These are phyloP conservation scores for Ophiostoma perfectum DNA, from an alignment of 2,329 filamentous ascomycete species.

Conservation along the genomic window DNA sequence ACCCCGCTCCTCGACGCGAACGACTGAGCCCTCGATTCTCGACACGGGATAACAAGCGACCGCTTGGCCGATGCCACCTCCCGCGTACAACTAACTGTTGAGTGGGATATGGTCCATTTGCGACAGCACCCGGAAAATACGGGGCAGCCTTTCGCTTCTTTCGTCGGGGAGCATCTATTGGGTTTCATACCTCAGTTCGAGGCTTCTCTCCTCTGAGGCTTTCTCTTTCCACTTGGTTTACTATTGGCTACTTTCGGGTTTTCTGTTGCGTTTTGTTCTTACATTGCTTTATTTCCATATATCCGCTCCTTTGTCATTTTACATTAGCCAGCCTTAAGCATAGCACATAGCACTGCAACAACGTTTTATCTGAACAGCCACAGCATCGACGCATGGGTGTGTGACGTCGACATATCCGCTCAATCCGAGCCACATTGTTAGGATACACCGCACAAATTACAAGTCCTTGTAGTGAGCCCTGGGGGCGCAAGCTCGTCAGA, in stretches of 20 bases:
- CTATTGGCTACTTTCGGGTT: not conserved
- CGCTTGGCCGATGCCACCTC: not conserved
- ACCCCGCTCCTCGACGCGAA: not conserved
- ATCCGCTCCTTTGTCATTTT: constrained; percentile 2
- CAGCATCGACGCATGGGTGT: too few relatives aligned
- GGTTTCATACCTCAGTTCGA: not conserved
- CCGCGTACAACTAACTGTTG: not conserved
- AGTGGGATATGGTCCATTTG: too few relatives aligned
- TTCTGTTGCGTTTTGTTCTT: not conserved
- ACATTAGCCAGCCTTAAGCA: constrained; percentile 4
- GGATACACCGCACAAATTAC: too few relatives aligned
- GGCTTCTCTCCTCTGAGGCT: not conserved
- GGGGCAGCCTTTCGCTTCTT: too few relatives aligned
- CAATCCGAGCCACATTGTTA: too few relatives aligned
- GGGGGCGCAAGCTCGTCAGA: too few relatives aligned
- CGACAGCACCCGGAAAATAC: too few relatives aligned
- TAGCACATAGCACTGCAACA: constrained; percentile 11
- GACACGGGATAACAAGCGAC: not conserved
- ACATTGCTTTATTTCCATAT: not conserved
- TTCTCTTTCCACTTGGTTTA: not conserved
- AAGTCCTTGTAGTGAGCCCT: too few relatives aligned
- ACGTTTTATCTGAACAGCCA: not conserved
- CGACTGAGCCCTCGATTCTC: not conserved
- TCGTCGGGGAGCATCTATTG: too few relatives aligned
- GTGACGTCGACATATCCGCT: too few relatives aligned